Conservation (phyloP, 495 filamentous ascomycete species). For the Aspergillus mulundensis region DNA sequence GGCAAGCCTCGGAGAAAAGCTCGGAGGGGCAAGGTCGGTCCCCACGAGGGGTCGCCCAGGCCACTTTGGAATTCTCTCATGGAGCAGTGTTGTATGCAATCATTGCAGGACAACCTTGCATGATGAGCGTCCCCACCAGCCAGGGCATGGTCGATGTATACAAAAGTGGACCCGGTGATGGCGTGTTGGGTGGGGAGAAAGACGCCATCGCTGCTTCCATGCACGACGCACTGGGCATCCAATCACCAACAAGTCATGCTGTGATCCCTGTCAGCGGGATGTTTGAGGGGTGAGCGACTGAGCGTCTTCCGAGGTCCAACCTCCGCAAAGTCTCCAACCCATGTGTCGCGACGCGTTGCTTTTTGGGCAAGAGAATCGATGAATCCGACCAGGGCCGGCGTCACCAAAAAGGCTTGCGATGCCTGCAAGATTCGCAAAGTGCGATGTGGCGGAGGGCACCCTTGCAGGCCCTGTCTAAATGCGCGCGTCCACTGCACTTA, state of each 20-base stretch:
- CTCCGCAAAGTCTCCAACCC: not conserved
- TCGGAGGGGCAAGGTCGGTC: conserved; percentile 14
- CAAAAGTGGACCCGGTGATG: conserved; percentile 13
- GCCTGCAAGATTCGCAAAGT: conserved; percentile 34
- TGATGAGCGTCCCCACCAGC: not conserved
- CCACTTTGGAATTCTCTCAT: not conserved
- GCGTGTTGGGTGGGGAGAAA: conserved; percentile 13
- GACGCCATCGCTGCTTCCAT: conserved; percentile 11
- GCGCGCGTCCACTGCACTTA: conserved; percentile 38
- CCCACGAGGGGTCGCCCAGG: not conserved
- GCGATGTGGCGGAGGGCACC: conserved; percentile 24
- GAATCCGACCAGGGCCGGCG: conserved; percentile 13
- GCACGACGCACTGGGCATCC: not conserved
- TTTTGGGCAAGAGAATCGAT: not conserved
- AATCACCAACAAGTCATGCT: not conserved
- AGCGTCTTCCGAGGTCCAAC: no score
- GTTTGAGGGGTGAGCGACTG: not conserved
- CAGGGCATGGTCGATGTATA: not conserved
- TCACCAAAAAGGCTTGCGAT: conserved; percentile 31
- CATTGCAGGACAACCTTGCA: not conserved
- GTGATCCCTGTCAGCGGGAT: not conserved
- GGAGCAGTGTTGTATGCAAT: not conserved
- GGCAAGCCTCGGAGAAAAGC: conserved; percentile 16
- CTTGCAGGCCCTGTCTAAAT: conserved; percentile 28
- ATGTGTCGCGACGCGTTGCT: not conserved